These are phyloP conservation scores for Balamuthia mandrillaris DNA, from an alignment of 208 protist genomes.

Conservation along the genomic window DNA sequence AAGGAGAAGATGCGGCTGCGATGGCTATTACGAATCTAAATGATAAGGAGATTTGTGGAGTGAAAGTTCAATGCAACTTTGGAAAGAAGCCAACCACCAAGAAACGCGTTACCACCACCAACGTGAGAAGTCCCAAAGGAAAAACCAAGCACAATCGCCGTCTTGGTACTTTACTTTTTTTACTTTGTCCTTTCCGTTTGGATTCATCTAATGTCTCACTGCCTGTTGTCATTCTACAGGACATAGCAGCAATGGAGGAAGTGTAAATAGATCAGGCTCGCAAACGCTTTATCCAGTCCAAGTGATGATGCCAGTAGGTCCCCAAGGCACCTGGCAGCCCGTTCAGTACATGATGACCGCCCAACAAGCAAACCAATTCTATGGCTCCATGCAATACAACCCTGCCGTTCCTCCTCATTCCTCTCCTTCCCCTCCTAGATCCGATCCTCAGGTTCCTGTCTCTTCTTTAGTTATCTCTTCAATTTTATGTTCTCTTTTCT, in stretches of 20 bases:
- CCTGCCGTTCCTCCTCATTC: too few relatives aligned
- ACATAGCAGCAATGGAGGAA: neutral
- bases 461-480: too few relatives aligned
- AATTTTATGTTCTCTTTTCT: too few relatives aligned
- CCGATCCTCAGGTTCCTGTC: too few relatives aligned
- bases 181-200: too few relatives aligned
- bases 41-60: neutral
- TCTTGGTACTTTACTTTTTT: too few relatives aligned
- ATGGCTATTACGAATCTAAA: constrained; percentile 1
- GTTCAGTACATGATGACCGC: constrained; percentile 32
- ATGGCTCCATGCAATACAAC: constrained; percentile 12
- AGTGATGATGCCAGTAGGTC: constrained; percentile 22
- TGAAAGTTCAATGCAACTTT: constrained; percentile 6
- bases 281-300: constrained; percentile 11
- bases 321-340: constrained; percentile 12
- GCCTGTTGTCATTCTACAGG: too few relatives aligned
- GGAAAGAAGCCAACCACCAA: constrained; percentile 25
- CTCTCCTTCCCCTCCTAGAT: too few relatives aligned
- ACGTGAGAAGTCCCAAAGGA: too few relatives aligned
- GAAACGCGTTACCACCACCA: too few relatives aligned
- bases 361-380: constrained; percentile 28
- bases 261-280: neutral
- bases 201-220: too few relatives aligned
- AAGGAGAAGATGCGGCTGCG: neutral
- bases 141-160: too few relatives aligned